phyloP scores from a whole-genome alignment of 164 flowering plant genomes.

The Hamamelis virginiana region DNA sequence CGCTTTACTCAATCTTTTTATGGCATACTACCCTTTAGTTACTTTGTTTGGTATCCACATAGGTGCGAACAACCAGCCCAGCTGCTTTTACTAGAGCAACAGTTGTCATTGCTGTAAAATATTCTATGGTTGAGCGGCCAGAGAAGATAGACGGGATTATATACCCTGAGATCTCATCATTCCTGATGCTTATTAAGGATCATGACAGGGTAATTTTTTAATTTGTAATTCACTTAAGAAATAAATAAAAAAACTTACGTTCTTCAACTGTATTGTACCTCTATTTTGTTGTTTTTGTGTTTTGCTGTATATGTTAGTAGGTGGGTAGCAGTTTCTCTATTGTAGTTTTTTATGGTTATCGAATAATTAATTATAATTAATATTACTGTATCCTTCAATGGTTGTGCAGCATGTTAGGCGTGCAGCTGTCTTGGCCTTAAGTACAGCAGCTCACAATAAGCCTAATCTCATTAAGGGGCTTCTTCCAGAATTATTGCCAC shows the following conservation, averaged over 20 bases:
- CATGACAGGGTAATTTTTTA: slow-evolving; percentile 67
- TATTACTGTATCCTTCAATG: slow-evolving; percentile 1
- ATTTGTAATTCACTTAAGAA: not conserved
- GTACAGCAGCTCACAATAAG: slow-evolving; percentile 98
- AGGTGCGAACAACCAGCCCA: slow-evolving; percentile 78
- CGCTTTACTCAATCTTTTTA: not conserved
- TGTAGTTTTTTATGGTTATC: not conserved
- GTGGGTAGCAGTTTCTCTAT: not conserved
- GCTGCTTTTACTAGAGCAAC: slow-evolving; percentile 98
- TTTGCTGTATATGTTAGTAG: no score
- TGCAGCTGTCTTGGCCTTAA: slow-evolving; percentile 94
- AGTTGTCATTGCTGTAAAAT: slow-evolving; percentile 89
- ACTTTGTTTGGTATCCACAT: slow-evolving; percentile 1
- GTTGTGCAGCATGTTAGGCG: slow-evolving; percentile 94
- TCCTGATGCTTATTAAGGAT: slow-evolving; percentile 92
- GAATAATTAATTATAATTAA: not conserved
- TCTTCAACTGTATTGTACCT: no score
- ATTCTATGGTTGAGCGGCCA: slow-evolving; percentile 93
- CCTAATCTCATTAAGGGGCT: slow-evolving; percentile 92
- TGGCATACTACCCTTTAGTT: not conserved
- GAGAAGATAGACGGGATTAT: slow-evolving; percentile 93
- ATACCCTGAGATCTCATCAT: slow-evolving; percentile 86
- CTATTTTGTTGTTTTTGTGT: no score
- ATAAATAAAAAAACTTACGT: not conserved
- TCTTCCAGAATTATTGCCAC: slow-evolving; percentile 89